Base-by-base conservation (phyloP, 208 protist species). In the Leishmania amazonensis region DNA sequence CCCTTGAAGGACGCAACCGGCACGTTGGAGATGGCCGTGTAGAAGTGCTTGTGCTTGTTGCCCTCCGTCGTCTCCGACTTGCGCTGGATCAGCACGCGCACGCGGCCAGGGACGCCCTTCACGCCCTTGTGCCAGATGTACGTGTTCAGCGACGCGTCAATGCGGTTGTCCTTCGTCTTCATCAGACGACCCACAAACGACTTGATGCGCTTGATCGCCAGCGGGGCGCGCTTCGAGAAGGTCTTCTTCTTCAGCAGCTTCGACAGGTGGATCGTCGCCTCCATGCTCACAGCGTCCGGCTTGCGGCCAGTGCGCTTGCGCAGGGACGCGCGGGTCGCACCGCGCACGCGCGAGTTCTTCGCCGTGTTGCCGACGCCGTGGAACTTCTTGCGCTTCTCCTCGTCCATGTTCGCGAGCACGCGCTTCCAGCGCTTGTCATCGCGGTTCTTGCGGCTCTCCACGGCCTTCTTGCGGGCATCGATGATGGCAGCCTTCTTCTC, bases 181-280 rank as follows among this genome's bases (percentile, higher is more conserved):
- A 99, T 99, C 83, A 93, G 78, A 89, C 98, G 95, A 71, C 87
- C 87, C 60, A 99, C 99, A 84, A 99, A 99, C 58, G 91, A 78
- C 83, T 95, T 95, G 90, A 99, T 98, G 84, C 94, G 95, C 88
- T 99, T 99, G 87, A 99, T 93, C 62, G 99, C 99, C 76, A 97
- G 89, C 75, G 98, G 99, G 54, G 99, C 99, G 75, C 98, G 92
- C 89, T 98, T 98, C 89, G 99, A 96, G 97, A 99, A 99, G 83
- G 94, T 97, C 85, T 97, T 98, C 91, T 91, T 96, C 90, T 99
- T 96, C 68, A 99, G 88, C 80, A 96, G 89, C 96, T 99, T 99
- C 90, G 99, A 95, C 74, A 99, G 91, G 95, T 99, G 97, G 88
- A 99, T 99, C 82, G 99, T 99, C 87, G 98, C 98, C 90, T 99